Base-by-base conservation (phyloP, 1,284 basidiomycete species). In the Acaromyces ingoldii region DNA sequence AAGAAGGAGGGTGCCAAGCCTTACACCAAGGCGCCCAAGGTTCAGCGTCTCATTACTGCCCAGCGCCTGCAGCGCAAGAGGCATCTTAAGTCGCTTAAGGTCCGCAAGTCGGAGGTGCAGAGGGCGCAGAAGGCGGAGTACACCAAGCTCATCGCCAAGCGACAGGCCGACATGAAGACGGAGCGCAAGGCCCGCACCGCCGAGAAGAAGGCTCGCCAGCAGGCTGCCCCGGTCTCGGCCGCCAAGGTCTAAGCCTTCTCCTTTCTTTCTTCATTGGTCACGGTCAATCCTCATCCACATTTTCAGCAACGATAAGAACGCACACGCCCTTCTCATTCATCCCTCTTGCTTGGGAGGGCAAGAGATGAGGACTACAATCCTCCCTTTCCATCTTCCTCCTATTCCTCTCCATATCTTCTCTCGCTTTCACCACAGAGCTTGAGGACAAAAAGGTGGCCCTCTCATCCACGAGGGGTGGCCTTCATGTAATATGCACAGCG, bases 1-100 rank as follows among this genome's bases (percentile, higher is more conserved):
- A 96, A 95, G 85, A 91, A 93, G 82, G 85, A 85, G 76, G 82
- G 83, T 70, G 90, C 88, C 65, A 97, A 96, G 83, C 88, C 91
- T 58, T 95, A 93, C 81, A 91, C 89, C 81, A 97, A 98, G 83
- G 91, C 92, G 83, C 93, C 77, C 78, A 88, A 87, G 73, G 80
- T 80, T 70, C 80, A 80, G 77, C 75, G 74, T 58, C 70, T 77
- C 50, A 91, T 97, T 74, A 96, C 91, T 57, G 91, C 92, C 71
- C 78, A 88, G 76, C 89, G 92, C 74, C 87, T 97, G 76, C 93
- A 98, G 81, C 88, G 91, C 79, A 89, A 91, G 80, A 88, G 93
- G 74, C 91, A 91, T 82, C 83, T 93, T 74, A 85, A 81, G 63
- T 84, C 89, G 52, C 83, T 96, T 82, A 89, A 92, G 82, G 85